Conservation (phyloP, 2,329 filamentous ascomycete genomes). For the Botrytis sinoallii region DNA sequence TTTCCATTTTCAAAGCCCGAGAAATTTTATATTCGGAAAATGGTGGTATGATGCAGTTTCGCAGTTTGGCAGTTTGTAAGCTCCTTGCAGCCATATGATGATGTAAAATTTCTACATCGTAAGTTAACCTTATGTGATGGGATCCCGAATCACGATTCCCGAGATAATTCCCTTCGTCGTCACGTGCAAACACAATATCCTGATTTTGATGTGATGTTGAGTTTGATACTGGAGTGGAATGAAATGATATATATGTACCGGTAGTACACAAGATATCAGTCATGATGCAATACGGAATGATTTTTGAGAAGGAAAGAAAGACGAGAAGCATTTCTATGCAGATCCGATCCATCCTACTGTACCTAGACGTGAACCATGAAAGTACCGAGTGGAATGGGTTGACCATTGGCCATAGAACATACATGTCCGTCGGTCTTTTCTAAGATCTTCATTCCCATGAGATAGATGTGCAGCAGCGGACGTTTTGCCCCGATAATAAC, state of each 20-base stretch:
- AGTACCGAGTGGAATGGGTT: neutral
- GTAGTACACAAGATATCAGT: neutral
- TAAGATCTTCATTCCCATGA: neutral
- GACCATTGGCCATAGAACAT: neutral
- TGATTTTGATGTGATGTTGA: neutral
- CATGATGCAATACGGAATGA: neutral
- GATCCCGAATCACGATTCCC: slow-evolving; percentile 11
- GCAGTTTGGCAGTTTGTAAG: neutral
- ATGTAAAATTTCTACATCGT: neutral
- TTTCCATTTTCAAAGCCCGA: neutral
- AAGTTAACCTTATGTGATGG: neutral
- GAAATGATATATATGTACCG: neutral
- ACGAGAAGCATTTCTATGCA: too few relatives aligned
- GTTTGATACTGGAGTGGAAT: neutral
- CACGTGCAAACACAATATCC: neutral
- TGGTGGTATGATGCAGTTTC: neutral
- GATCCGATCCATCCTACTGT: too few relatives aligned
- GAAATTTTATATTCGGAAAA: neutral
- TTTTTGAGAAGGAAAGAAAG: too few relatives aligned
- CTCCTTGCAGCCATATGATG: slow-evolving; percentile 7
- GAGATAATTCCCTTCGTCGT: neutral
- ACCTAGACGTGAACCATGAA: neutral
- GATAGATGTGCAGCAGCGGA: neutral
- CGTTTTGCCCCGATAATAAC: neutral
- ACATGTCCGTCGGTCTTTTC: too few relatives aligned